Percentiles rank a stretch among this genome's conserved stretches.
phyloP scores from a whole-genome alignment of 495 filamentous ascomycete genomes.

The Daldinia loculata region DNA sequence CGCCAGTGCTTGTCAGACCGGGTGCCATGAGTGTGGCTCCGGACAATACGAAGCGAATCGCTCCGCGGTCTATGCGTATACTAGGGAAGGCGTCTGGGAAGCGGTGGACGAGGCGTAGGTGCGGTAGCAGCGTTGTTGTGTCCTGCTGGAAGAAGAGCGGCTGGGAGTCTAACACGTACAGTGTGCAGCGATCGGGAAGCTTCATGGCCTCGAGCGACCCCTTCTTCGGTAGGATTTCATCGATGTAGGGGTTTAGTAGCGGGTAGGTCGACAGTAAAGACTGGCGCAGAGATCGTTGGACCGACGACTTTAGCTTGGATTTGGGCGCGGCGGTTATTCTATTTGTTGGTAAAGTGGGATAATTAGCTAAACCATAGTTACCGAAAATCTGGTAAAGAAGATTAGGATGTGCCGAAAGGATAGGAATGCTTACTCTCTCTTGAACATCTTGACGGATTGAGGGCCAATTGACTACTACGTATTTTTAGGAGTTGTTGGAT shows the following conservation, averaged over 20 bases:
- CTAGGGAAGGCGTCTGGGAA: slow-evolving; percentile 72
- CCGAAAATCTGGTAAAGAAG: not conserved
- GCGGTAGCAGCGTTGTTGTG: slow-evolving; percentile 75
- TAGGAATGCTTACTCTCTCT: slow-evolving; percentile 75
- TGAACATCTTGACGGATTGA: slow-evolving; percentile 73
- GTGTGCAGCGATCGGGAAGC: slow-evolving; percentile 85
- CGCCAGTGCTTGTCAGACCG: slow-evolving; percentile 83
- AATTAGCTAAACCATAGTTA: slow-evolving; percentile 19
- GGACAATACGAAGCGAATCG: slow-evolving; percentile 93
- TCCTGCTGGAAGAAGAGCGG: slow-evolving; percentile 94
- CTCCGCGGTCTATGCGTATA: slow-evolving; percentile 86
- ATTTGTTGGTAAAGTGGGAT: slow-evolving; percentile 12
- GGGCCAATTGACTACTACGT: slow-evolving; percentile 16
- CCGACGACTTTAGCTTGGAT: slow-evolving; percentile 97
- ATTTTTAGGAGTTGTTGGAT: not conserved
- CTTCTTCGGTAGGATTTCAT: slow-evolving; percentile 96
- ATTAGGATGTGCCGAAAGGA: not conserved
- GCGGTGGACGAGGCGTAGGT: slow-evolving; percentile 78
- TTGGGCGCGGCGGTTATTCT: slow-evolving; percentile 76
- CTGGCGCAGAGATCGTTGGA: slow-evolving; percentile 83
- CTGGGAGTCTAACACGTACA: slow-evolving; percentile 79
- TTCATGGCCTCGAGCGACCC: slow-evolving; percentile 90
- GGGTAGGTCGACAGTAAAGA: slow-evolving; percentile 87
- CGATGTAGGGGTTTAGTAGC: slow-evolving; percentile 84
- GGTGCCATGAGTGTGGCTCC: slow-evolving; percentile 96